Evolutionary conservation across 192 early-diverging fungal species (phyloP), one percentile per base, ranked within the genome.

Genomic region (Cetraspora pellucida): DNA sequence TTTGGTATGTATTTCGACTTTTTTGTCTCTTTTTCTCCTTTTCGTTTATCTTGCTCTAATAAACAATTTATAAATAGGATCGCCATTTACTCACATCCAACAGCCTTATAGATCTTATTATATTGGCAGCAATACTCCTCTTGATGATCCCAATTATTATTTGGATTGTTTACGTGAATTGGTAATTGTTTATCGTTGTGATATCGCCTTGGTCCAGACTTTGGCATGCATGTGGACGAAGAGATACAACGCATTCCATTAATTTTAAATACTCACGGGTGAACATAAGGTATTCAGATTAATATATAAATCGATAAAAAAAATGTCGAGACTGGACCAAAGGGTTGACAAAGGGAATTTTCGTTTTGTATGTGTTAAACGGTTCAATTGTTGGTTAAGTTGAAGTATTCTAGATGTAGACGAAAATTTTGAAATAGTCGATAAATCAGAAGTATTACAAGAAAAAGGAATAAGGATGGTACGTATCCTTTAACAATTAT

Each of bases 181-280:
- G 49, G 77, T 89, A 7, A 77, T 80, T 25, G 81, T 85, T 19
- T 97, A 91, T 73, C 75, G 85, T 19, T 67, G 78, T 21, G 83
- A 91, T 23, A 74, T 84, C 55, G 80, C 78, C 9, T 78, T 43
- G 78, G 76, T 0, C 69, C 74, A 21, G 31, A 63, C 17, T 85
- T 54, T 69, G 64, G 16, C 4, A 72, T 16, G 27, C 45, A 60
- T 27, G 46, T 13, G 61, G 59, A 16, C 52, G 79, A 84, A 10
- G 78, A 82, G 27, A 47, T 67, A 11, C 80, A 78, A 10, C 72
- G 76, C 37, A 78, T 95, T 44, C 96, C 97, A 4, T 81, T 99
- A n/a, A 88, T 99, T 10, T 88, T 99, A 47, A 99, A 99, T 81
- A 98, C 95, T 2, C 92, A 95, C 74, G 97, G 97, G 0, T 99